A percentile compares a stretch with the other conserved stretches of the same genome.
These are phyloP conservation scores for Botryotinia narcissicola DNA, from an alignment of 2,329 filamentous ascomycete genomes.

Conservation along the genomic window DNA sequence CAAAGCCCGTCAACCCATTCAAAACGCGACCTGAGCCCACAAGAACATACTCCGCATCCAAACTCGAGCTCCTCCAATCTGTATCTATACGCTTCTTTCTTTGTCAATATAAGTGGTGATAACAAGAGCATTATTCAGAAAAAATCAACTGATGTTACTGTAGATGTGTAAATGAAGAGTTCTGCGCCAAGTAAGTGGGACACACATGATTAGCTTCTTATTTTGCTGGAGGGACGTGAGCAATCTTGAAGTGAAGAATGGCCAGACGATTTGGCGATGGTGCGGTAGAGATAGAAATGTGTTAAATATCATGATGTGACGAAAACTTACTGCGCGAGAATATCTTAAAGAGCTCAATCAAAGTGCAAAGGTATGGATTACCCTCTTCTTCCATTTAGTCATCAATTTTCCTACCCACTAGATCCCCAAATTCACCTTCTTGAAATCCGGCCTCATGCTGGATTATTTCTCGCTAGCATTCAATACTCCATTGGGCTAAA, in stretches of 20 bases:
- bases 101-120: neutral
- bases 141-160: neutral
- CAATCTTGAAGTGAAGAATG: neutral
- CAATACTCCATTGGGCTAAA: neutral
- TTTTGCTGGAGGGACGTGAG: neutral
- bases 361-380: neutral
- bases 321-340: neutral
- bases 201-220: neutral
- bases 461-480: too few relatives aligned
- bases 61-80: too few relatives aligned
- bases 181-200: neutral
- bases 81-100: neutral
- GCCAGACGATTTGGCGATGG: neutral
- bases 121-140: neutral
- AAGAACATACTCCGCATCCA: neutral
- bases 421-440: neutral
- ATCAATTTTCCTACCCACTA: neutral
- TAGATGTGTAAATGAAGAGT: neutral
- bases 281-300: neutral
- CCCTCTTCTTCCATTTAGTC: neutral
- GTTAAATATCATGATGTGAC: neutral
- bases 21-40: neutral
- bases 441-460: neutral
- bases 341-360: neutral
- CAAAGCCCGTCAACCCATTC: neutral